Base-by-base conservation (phyloP, 768 basidiomycete genomes). In the Tulasnella calospora region DNA sequence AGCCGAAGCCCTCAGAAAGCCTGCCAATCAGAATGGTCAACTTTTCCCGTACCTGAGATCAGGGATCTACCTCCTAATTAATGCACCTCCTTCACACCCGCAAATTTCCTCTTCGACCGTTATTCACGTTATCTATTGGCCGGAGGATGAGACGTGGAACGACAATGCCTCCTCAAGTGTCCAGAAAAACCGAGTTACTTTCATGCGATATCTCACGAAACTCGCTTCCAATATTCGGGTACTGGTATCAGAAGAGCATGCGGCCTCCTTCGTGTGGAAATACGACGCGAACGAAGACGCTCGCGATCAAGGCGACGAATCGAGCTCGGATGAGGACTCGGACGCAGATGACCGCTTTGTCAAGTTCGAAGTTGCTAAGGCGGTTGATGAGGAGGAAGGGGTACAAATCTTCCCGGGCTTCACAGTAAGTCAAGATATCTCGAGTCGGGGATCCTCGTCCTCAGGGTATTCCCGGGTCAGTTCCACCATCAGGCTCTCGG, bases 131-230 rank as follows among this genome's bases (percentile, higher is more conserved):
- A 80, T 91, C 10, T 90, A 89, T 77, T 91, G 91, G 90, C 90
- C 90, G 0, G 89, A 91, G 23, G 72, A 78, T 30, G 51, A 44
- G 1, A 77, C 75, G 1, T 91, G 90, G 90, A 81, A 87, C 41
- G 89, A 90, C 81, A 83, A 84, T 17, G 86, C 88, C 35, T 4
- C 6, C 30, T 3, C 35, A 8, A 36, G 51, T 23, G 85, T 88
- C 71, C 81, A 84, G 36, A 86, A 87, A 2, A 91, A 90, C 82
- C 85, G 90, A 8, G 84, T 88, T 1, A 89, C 89, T 0, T 91
- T 91, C 80, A 90, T 91, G 89, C 83, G 90, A 71, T 91, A 91
- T 80, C 86, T 91, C 21, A 89, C 86, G 1, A 89, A 89, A 82
- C 85, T 91, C 51, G 83, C 87, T 17, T 89, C 91, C 79, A 90